These are phyloP conservation scores for Naganishia sp. DNA, from an alignment of 1,284 basidiomycete species.

Conservation along the genomic window DNA sequence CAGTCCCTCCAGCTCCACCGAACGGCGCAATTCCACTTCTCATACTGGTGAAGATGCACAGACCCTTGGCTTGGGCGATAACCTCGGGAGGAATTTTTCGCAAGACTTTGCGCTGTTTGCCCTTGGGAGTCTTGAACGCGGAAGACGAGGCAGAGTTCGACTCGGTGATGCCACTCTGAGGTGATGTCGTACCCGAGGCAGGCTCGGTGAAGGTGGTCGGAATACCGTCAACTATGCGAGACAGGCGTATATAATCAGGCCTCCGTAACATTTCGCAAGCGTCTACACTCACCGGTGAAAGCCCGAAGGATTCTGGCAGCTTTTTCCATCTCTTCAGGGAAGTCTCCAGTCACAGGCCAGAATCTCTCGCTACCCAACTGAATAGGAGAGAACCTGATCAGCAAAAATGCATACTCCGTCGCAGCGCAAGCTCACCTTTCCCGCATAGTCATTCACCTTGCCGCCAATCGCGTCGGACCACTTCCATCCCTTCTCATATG, in stretches of 20 bases:
- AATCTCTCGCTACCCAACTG: conserved; percentile 57
- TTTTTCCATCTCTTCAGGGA: conserved; percentile 58
- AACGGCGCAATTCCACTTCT: conserved; percentile 58
- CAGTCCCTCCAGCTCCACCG: conserved; percentile 58
- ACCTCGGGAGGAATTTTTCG: conserved; percentile 59
- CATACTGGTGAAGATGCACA: conserved; percentile 59
- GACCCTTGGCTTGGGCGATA: conserved; percentile 54
- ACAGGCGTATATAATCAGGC: no score
- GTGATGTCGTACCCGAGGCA: not conserved
- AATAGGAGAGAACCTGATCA: not conserved
- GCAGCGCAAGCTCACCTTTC: conserved; percentile 38
- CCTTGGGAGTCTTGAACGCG: conserved; percentile 12
- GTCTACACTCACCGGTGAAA: conserved; percentile 51
- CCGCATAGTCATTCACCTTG: conserved; percentile 48
- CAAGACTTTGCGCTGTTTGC: conserved; percentile 47
- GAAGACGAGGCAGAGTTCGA: not conserved
- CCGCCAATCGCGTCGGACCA: conserved; percentile 49
- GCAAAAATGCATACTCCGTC: not conserved
- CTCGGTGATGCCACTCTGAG: not conserved
- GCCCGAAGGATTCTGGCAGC: conserved; percentile 56
- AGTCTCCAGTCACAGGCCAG: conserved; percentile 59
- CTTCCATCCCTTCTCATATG: conserved; percentile 44
- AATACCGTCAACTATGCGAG: conserved; percentile 10
- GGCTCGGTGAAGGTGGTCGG: conserved; percentile 1
- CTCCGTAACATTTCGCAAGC: no score